Conservation (phyloP, 2,329 filamentous ascomycete genomes). For the Epichloe scottii region DNA sequence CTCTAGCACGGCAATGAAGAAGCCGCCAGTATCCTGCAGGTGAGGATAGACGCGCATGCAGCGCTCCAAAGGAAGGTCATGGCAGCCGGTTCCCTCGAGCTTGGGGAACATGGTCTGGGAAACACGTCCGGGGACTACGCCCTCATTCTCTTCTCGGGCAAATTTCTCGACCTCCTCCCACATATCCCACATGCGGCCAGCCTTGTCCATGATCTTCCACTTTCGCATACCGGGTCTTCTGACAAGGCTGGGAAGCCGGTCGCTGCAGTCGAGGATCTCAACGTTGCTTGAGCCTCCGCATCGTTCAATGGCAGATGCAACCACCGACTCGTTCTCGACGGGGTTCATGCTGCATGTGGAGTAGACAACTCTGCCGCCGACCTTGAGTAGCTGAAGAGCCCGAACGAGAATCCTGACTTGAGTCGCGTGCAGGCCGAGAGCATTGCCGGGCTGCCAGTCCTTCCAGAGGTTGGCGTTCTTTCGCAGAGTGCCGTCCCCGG, state of each 20-base stretch:
- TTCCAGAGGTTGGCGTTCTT: constrained; percentile 95
- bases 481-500: constrained; percentile 82
- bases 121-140: constrained; percentile 52
- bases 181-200: constrained; percentile 62
- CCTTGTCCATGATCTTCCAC: constrained; percentile 90
- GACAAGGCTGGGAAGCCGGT: constrained; percentile 64
- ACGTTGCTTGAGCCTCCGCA: constrained; percentile 78
- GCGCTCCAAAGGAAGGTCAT: constrained; percentile 66
- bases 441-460: constrained; percentile 83
- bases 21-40: constrained; percentile 88
- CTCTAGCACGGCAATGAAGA: constrained; percentile 93
- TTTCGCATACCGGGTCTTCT: constrained; percentile 62
- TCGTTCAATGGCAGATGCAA: constrained; percentile 76
- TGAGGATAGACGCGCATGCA: constrained; percentile 95
- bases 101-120: constrained; percentile 74
- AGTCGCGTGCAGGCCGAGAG: constrained; percentile 72
- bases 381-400: constrained; percentile 90
- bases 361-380: constrained; percentile 88
- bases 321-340: constrained; percentile 88
- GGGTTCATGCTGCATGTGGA: constrained; percentile 99
- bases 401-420: constrained; percentile 85
- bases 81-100: constrained; percentile 38
- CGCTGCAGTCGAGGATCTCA: constrained; percentile 70
- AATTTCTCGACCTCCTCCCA: constrained; percentile 73
- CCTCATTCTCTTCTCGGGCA: constrained; percentile 42